Evolutionary conservation across 116 monocot species (phyloP).

Genomic region (Papilionanthe hybrid): DNA sequence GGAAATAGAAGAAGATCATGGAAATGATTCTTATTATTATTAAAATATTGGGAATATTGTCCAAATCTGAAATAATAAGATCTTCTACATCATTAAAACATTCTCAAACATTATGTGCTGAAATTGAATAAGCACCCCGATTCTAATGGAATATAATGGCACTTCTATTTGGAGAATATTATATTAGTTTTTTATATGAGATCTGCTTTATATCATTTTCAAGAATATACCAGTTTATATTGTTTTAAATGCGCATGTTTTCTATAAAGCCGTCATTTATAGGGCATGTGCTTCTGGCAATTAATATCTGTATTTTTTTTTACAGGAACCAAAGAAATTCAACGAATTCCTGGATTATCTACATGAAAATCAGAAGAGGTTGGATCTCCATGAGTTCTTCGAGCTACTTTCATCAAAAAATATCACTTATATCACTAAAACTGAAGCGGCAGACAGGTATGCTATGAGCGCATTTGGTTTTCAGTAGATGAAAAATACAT

Average conservation of each 20-base stretch:
- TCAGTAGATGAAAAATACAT: not conserved
- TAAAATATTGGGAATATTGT: not conserved
- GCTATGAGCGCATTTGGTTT: not conserved
- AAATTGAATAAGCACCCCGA: not conserved
- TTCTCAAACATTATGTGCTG: not conserved
- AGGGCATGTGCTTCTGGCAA: not conserved
- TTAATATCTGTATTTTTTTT: not conserved
- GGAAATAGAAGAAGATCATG: not conserved
- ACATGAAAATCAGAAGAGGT: conserved; percentile 45
- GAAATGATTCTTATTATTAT: not conserved
- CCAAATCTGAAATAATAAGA: not conserved
- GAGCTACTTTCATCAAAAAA: conserved; percentile 46
- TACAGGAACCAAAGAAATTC: conserved; percentile 74
- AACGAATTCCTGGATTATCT: conserved; percentile 48
- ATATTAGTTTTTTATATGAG: not conserved
- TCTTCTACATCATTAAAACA: not conserved
- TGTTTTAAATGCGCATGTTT: too few species aligned
- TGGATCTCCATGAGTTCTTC: conserved; percentile 58
- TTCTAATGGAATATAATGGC: not conserved
- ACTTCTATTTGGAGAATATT: not conserved
- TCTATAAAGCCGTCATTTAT: not conserved
- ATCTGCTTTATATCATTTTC: not conserved
- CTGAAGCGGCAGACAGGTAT: conserved; percentile 83
- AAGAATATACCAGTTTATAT: not conserved
- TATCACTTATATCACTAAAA: conserved; percentile 65